Evolutionary conservation across 768 basidiomycete species (phyloP).

Genomic region (Lentinula sp.): DNA sequence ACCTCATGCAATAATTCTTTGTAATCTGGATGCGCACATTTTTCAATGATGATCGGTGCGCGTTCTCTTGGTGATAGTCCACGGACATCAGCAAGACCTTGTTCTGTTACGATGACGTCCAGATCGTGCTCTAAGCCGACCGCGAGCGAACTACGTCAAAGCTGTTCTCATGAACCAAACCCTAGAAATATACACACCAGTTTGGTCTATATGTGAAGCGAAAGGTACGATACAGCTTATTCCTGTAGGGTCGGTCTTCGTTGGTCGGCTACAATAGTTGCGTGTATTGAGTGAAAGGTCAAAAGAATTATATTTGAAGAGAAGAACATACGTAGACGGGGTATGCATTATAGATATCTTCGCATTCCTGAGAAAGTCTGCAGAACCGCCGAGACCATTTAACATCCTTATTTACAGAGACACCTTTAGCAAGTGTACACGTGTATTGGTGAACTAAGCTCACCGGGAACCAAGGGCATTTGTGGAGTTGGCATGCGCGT

Average conservation of each 20-base stretch:
- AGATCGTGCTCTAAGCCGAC: constrained; percentile 35
- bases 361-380: constrained; percentile 42
- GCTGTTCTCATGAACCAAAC: not conserved
- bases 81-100: constrained; percentile 42
- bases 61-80: constrained; percentile 41
- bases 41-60: constrained; percentile 39
- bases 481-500: constrained; percentile 47
- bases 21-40: constrained; percentile 45
- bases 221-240: constrained; percentile 47
- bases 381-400: constrained; percentile 43
- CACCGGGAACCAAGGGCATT: constrained; percentile 38
- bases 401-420: constrained; percentile 27
- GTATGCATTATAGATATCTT: constrained; percentile 49
- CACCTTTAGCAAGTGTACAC: not conserved
- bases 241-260: constrained; percentile 42
- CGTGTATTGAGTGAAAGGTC: too few relatives aligned
- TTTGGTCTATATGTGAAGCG: constrained; percentile 41
- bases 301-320: not conserved
- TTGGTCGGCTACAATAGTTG: constrained; percentile 27
- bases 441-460: not conserved
- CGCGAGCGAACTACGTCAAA: not conserved
- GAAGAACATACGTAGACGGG: constrained; percentile 28
- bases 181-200: constrained; percentile 23
- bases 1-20: constrained; percentile 34
- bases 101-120: constrained; percentile 42